Evolutionary conservation across 345 rosid genomes (phyloP), one percentile per base, ranked within the genome.

Genomic region (Diplotaxis tenuifolia): DNA sequence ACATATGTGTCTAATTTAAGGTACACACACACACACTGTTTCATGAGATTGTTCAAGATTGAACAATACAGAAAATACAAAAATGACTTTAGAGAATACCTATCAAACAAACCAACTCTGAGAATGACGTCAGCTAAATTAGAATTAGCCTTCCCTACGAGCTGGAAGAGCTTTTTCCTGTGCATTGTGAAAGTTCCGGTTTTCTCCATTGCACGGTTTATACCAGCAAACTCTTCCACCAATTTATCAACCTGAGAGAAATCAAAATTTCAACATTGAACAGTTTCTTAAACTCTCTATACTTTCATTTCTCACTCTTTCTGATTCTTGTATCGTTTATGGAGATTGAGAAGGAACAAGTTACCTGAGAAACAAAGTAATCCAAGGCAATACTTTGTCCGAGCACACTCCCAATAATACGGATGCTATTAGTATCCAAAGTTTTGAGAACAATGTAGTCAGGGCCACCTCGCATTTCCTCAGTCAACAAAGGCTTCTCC

Each of bases 141-240:
- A 58, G 98, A 93, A 83, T 93, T 93, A 59, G 97, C 98, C 84
- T 93, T 91, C 79, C 98, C 98, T 49, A 91, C 97, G 55, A 93
- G 94, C 66, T 88, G 89, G 70, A 93, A 78, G 77, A 93, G 98
- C 76, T 88, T 91, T 80, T 68, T 89, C 84, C 94, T 84, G 75
- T 87, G 91, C 98, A 93, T 93, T 66, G 97, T 89, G 85, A 93
- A 93, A 29, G 94, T 93, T 67, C 97, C 96, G 9, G 91, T 88
- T 79, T 88, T 84, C 80, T 89, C 94, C 97, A 93, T 84, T 36
- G 80, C 87, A 58, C 93, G 93, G 70, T 93, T 93, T 83, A 93
- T 89, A 67, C 84, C 86, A 4, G 97, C 97, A 87, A 93, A 93
- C 83, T 91, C 97, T 85, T 91, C 92, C 61, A 93, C 94, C 91